Conservation (phyloP, 192 early-diverging fungal species). For the Entomortierella parvispora region DNA sequence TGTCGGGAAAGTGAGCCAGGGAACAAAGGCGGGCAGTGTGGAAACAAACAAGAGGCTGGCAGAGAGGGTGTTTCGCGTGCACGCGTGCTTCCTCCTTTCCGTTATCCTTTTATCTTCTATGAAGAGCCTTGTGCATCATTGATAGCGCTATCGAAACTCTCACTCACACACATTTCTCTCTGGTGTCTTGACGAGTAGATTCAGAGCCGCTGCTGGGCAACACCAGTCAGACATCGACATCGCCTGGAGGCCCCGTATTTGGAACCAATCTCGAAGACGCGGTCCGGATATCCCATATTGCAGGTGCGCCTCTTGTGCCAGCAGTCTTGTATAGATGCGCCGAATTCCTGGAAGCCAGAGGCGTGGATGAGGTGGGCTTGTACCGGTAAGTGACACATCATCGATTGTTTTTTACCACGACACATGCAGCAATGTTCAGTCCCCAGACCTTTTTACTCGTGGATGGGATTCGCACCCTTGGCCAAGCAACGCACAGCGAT, state of each 20-base stretch:
- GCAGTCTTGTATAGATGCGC: constrained; percentile 48
- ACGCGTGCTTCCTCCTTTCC: too few species aligned
- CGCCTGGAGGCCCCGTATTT: constrained; percentile 19
- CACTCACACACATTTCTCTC: not conserved
- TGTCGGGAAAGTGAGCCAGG: not conserved
- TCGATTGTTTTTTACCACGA: not conserved
- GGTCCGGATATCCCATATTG: constrained; percentile 33
- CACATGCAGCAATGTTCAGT: not conserved
- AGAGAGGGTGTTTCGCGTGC: too few species aligned
- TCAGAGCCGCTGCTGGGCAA: constrained; percentile 34
- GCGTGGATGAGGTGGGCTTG: constrained; percentile 46
- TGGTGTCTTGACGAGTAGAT: constrained; percentile 6
- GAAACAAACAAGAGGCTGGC: too few species aligned
- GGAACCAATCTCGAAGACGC: constrained; percentile 33
- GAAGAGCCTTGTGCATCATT: too few species aligned
- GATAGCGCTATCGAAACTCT: not conserved
- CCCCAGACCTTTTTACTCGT: too few species aligned
- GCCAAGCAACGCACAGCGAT: too few species aligned
- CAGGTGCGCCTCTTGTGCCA: constrained; percentile 36
- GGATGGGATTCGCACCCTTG: too few species aligned
- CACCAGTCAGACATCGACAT: not conserved
- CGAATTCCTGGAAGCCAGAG: constrained; percentile 35
- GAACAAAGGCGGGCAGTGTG: too few species aligned
- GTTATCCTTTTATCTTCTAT: too few species aligned
- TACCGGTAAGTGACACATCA: constrained; percentile 31